Evolutionary conservation across 1,139 yeast species (phyloP).

Genomic region (Taphrina deformans): DNA sequence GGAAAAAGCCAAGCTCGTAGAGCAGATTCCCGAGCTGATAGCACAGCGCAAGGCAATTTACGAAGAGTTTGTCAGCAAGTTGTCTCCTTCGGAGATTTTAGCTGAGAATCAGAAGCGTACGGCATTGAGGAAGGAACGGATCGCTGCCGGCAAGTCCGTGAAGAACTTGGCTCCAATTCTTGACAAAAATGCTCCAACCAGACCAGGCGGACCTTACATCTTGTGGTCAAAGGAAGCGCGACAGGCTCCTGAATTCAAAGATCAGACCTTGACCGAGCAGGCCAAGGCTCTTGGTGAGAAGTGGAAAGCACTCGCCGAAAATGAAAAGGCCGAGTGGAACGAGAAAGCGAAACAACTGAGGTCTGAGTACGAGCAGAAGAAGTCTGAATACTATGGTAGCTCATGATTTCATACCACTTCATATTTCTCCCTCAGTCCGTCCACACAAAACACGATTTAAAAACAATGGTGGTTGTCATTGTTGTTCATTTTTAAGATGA

Average conservation of each 20-base stretch:
- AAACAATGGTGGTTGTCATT: no score
- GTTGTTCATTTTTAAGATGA: no score
- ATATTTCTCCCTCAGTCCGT: no score
- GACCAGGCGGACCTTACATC: slow-evolving; percentile 16
- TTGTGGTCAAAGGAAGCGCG: slow-evolving; percentile 16
- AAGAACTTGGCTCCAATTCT: slow-evolving; percentile 6
- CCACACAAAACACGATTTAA: no score
- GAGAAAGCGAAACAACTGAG: background rate
- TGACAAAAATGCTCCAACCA: slow-evolving; percentile 23
- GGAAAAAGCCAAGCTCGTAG: slow-evolving; percentile 22
- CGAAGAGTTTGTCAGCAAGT: slow-evolving; percentile 19
- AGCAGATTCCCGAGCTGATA: slow-evolving; percentile 17
- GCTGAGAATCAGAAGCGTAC: slow-evolving; percentile 25
- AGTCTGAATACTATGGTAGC: slow-evolving; percentile 16
- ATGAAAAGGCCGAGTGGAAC: slow-evolving; percentile 9
- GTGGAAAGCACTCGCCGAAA: slow-evolving; percentile 15
- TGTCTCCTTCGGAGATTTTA: slow-evolving; percentile 15
- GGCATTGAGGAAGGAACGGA: slow-evolving; percentile 9
- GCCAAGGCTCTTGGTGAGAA: slow-evolving; percentile 8
- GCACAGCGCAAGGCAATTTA: slow-evolving; percentile 24
- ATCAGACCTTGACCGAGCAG: slow-evolving; percentile 7
- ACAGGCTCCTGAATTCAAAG: background rate
- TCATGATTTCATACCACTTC: no score
- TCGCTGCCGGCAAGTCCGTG: slow-evolving; percentile 14
- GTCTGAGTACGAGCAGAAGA: slow-evolving; percentile 14